Percentiles rank a stretch among this genome's conserved stretches.
Evolutionary conservation across 108 stramenopile genomes (phyloP).

Genomic region (Nitzschia palea): DNA sequence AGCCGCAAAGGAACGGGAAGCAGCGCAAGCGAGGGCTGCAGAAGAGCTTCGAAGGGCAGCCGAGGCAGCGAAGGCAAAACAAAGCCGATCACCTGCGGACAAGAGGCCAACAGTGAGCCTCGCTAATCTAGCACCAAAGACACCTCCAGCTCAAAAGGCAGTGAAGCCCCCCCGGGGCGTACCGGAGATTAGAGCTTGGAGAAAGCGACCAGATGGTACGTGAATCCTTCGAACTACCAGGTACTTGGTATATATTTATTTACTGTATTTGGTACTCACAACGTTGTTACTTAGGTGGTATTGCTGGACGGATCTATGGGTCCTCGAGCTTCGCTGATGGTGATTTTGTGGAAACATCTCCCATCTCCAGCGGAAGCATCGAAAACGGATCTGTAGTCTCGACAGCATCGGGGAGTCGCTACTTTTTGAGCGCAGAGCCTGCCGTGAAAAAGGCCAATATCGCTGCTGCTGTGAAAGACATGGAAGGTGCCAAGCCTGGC

Average conservation of each 20-base stretch:
- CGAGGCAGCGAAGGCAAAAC: constrained; percentile 3
- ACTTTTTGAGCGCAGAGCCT: constrained; percentile 46
- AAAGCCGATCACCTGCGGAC: constrained; percentile 11
- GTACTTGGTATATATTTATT: constrained; percentile 2
- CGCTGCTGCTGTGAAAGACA: constrained; percentile 27
- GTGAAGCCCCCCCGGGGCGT: constrained; percentile 56
- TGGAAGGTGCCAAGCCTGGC: constrained; percentile 23
- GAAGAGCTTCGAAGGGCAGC: not conserved
- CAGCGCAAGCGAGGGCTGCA: constrained; percentile 6
- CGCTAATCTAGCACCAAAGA: constrained; percentile 2
- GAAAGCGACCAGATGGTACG: constrained; percentile 59
- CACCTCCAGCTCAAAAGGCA: constrained; percentile 1
- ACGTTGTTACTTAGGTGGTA: constrained; percentile 12
- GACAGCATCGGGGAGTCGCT: constrained; percentile 61
- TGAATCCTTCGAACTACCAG: not conserved
- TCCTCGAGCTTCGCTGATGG: constrained; percentile 72
- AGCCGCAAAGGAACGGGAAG: constrained; percentile 15
- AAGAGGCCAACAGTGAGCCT: not conserved
- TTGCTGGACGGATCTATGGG: constrained; percentile 30
- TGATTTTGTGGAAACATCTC: constrained; percentile 69
- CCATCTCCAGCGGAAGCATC: constrained; percentile 56
- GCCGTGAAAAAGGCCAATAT: constrained; percentile 22
- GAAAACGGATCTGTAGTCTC: constrained; percentile 61
- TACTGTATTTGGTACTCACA: not conserved
- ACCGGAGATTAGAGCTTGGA: constrained; percentile 70